These are phyloP conservation scores for Chrysoporthe deuterocubensis DNA, from an alignment of 2,329 filamentous ascomycete species.

Conservation along the genomic window DNA sequence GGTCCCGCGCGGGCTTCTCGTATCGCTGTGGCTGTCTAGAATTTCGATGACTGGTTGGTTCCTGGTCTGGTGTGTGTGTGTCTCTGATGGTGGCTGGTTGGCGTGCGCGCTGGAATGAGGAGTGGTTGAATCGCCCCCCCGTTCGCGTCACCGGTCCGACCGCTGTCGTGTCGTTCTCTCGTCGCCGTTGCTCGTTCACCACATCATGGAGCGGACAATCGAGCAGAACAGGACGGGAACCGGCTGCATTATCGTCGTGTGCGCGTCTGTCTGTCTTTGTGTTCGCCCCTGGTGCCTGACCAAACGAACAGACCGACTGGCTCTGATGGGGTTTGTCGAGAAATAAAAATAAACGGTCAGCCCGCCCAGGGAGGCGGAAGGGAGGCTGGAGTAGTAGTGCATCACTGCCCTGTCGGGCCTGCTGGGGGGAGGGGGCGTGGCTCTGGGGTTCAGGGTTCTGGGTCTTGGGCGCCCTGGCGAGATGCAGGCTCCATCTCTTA, in stretches of 20 bases:
- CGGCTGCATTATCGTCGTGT: background rate
- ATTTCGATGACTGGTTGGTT: too few species aligned
- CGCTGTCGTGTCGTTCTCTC: background rate
- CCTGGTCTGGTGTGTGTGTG: background rate
- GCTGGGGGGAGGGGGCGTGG: background rate
- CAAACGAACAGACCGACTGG: background rate
- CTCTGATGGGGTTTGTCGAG: background rate
- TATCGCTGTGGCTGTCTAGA: background rate
- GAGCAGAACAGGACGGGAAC: background rate
- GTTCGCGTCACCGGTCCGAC: background rate
- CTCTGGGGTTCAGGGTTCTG: background rate
- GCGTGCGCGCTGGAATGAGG: background rate
- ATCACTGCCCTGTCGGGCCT: background rate
- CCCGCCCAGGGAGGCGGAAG: background rate
- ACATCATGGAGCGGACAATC: background rate
- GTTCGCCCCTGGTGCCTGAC: background rate
- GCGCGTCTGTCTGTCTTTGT: background rate
- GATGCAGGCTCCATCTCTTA: background rate
- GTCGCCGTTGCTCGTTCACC: background rate
- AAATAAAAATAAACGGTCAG: background rate
- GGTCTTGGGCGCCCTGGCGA: conserved; percentile 1
- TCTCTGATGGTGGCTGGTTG: background rate
- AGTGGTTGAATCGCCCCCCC: background rate
- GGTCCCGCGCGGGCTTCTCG: background rate
- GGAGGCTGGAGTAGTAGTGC: background rate